Conservation (phyloP, 2,329 filamentous ascomycete species). For the Pseudocercospora musae region DNA sequence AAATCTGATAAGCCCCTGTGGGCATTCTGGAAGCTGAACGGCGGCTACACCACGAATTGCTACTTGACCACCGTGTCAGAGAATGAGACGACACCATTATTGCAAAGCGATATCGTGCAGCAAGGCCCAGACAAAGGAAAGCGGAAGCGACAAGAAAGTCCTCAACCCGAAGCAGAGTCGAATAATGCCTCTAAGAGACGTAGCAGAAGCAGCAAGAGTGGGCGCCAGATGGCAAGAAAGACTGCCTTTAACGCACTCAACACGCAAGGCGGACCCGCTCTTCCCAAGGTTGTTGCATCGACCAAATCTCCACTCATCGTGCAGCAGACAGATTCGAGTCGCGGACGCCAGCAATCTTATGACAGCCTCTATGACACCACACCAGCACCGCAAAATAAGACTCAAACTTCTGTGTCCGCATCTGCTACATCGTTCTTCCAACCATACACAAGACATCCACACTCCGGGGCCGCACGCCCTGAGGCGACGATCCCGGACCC, state of each 20-base stretch:
- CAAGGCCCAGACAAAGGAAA: not conserved
- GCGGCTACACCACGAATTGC: constrained; percentile 5
- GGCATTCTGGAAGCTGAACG: constrained; percentile 10
- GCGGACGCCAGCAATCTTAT: not conserved
- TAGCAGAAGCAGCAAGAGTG: no score
- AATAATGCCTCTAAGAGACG: no score
- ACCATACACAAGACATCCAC: not conserved
- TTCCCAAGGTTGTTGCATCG: no score
- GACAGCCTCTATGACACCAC: not conserved
- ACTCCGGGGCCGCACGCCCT: no score
- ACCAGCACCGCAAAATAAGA: not conserved
- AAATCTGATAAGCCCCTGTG: not conserved
- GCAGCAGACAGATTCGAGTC: not conserved
- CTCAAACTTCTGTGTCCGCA: no score
- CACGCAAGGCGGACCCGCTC: not conserved
- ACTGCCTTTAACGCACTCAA: not conserved
- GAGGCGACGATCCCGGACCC: no score
- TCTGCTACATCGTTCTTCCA: not conserved
- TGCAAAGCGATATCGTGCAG: not conserved
- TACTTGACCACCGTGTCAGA: not conserved
- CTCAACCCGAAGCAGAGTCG: no score
- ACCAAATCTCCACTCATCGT: not conserved
- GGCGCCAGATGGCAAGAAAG: not conserved
- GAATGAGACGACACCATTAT: not conserved
- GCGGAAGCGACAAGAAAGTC: not conserved